Percentiles rank a stretch among this genome's conserved stretches.
These are phyloP conservation scores for Eleusine coracana DNA, from an alignment of 176 grass and related monocot genomes.

Conservation along the genomic window DNA sequence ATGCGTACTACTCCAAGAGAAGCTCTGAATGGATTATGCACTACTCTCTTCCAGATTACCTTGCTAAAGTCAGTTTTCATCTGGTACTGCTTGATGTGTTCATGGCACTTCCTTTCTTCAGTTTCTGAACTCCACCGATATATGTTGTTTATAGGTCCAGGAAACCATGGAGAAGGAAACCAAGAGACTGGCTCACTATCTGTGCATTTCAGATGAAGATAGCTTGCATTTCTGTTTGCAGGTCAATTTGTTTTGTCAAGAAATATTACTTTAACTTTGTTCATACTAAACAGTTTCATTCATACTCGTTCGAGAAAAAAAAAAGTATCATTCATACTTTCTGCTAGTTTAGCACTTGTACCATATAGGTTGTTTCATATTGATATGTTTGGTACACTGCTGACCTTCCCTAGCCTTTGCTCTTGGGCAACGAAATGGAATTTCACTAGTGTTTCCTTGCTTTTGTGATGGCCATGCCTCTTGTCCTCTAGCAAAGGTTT, in stretches of 20 bases:
- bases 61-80: constrained; percentile 50
- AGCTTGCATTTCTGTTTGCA: constrained; percentile 42
- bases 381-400: background rate
- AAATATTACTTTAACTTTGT: background rate
- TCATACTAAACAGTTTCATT: too few relatives aligned
- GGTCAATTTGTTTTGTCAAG: constrained; percentile 35
- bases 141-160: constrained; percentile 47
- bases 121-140: constrained; percentile 18
- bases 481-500: background rate
- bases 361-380: background rate
- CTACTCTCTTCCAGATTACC: constrained; percentile 56
- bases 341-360: background rate
- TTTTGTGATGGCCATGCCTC: background rate
- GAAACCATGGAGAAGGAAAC: constrained; percentile 55
- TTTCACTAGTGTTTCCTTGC: background rate
- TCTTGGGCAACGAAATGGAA: constrained; percentile 2
- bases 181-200: constrained; percentile 42
- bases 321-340: background rate
- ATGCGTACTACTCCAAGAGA: constrained; percentile 52
- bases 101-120: background rate
- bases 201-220: constrained; percentile 28
- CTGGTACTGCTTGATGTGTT: background rate
- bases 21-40: constrained; percentile 55
- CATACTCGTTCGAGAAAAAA: too few relatives aligned
- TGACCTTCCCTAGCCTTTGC: background rate